Evolutionary conservation across 345 rosid genomes (phyloP).

Genomic region (Hibiscus mutabilis): DNA sequence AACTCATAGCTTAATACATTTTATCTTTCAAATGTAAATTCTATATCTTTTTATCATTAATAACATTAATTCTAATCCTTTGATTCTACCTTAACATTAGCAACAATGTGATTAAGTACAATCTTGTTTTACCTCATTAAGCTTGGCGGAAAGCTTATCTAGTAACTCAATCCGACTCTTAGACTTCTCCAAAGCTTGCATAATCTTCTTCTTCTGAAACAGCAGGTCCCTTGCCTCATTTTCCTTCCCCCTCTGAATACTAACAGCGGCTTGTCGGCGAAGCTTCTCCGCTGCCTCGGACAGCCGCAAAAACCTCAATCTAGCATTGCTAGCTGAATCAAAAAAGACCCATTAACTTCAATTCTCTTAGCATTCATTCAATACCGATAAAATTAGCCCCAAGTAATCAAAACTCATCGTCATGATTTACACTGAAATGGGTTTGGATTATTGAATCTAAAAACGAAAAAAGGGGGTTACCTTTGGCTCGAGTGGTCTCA

Average conservation of each 20-base stretch:
- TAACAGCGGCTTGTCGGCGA: slow-evolving; percentile 59
- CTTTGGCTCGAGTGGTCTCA: slow-evolving; percentile 58
- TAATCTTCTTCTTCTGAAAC: slow-evolving; percentile 76
- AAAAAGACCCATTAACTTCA: background rate
- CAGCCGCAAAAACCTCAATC: slow-evolving; percentile 72
- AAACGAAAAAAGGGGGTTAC: slow-evolving; percentile 17
- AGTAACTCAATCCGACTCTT: slow-evolving; percentile 67
- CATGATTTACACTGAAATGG: background rate
- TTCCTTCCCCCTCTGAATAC: slow-evolving; percentile 57
- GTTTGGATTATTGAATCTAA: no score
- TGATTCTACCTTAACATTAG: background rate
- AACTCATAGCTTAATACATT: background rate
- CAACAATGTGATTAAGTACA: background rate
- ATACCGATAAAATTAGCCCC: background rate
- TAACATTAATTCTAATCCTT: background rate
- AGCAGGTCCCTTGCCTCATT: slow-evolving; percentile 74
- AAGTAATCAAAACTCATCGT: background rate
- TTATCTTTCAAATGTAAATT: background rate
- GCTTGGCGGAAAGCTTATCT: slow-evolving; percentile 60
- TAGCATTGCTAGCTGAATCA: slow-evolving; percentile 57
- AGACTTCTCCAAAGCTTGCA: slow-evolving; percentile 68
- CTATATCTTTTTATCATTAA: no score
- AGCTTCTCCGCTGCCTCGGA: slow-evolving; percentile 87
- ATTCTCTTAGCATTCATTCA: background rate
- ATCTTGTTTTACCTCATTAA: slow-evolving; percentile 51